Evolutionary conservation across 129 eudicot species (phyloP), one percentile per base, ranked within the genome.

Genomic region (Flaveria sonorensis): DNA sequence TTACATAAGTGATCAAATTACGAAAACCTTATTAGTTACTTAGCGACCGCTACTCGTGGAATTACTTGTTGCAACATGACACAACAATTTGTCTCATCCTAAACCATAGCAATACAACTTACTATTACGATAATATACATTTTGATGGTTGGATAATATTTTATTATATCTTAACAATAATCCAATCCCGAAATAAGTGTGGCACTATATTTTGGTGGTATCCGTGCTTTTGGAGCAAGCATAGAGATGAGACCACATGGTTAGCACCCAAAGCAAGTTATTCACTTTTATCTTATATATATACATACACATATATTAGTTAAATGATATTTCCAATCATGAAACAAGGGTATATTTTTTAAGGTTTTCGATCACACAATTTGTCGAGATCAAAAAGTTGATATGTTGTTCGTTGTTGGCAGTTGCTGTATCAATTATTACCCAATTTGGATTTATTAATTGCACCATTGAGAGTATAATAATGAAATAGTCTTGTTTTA

Each of bases 231-330:
- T 66, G 16, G 65, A 30, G 73, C 64, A 65, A 65, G 50, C 50
- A 45, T 66, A 32, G 80, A 76, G 40, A 76, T 76, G 66, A 76
- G 26, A 50, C 55, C 80, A 76, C 80, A 76, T 76, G 80, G 73
- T 52, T 50, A 50, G 66, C 80, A 76, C 80, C 36, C 51, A 76
- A 76, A 26, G 43, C 12, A 18, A 28, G 50, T 52, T 52, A 30
- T 51, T 30, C 64, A 75, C 12, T 39, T 50, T 73, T 62, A 47
- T 62, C 32, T 45, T 70, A 16, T 71, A 5, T 36, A 5, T 5
- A 5, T 36, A 36, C 7, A 36, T 1, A 14, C 7, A 15, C 4
- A 14, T 14, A 55, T 53, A 18, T 30, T 47, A 71, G 2, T 26
- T 63, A 47, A 64, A 47, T 64, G 64, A 28, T 36, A 50, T 76